Evolutionary conservation across 768 basidiomycete species (phyloP).

Genomic region (Candolleomyces efflorescens): DNA sequence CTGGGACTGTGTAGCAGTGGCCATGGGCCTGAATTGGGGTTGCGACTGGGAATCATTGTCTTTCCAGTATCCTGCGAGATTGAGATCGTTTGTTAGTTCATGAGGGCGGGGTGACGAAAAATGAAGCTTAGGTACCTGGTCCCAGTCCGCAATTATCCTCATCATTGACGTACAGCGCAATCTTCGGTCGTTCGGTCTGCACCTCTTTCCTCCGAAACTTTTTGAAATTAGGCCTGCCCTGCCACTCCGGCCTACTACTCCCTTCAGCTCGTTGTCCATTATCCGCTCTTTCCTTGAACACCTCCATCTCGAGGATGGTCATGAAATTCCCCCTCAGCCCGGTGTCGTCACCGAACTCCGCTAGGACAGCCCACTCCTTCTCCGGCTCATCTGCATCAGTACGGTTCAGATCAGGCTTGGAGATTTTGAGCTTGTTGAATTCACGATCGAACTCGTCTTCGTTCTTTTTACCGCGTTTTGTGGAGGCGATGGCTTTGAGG

Average conservation of each 20-base stretch:
- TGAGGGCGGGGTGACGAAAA: background rate
- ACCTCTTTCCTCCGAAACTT: constrained; percentile 60
- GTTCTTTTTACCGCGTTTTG: constrained; percentile 59
- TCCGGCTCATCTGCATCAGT: constrained; percentile 36
- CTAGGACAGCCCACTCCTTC: constrained; percentile 55
- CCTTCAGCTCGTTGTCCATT: background rate
- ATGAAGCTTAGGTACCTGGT: constrained; percentile 27
- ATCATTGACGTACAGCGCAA: constrained; percentile 50
- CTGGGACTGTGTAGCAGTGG: background rate
- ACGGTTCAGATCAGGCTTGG: constrained; percentile 50
- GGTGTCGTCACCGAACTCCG: constrained; percentile 60
- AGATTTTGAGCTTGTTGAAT: constrained; percentile 72
- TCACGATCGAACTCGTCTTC: constrained; percentile 76
- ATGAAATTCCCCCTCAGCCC: constrained; percentile 74
- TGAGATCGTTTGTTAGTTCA: background rate
- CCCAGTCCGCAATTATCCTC: constrained; percentile 55
- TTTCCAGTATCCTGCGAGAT: constrained; percentile 54
- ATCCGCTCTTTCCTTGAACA: constrained; percentile 32
- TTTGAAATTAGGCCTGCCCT: constrained; percentile 64
- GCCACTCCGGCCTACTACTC: constrained; percentile 33
- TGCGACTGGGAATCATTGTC: constrained; percentile 21
- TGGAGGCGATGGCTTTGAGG: constrained; percentile 70
- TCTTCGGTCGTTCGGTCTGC: constrained; percentile 23
- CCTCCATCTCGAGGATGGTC: constrained; percentile 67
- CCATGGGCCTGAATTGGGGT: constrained; percentile 13